Percentiles rank a stretch among this genome's conserved stretches.
These are phyloP conservation scores for Ogataea naganishii DNA, from an alignment of 805 yeast genomes.

Conservation along the genomic window DNA sequence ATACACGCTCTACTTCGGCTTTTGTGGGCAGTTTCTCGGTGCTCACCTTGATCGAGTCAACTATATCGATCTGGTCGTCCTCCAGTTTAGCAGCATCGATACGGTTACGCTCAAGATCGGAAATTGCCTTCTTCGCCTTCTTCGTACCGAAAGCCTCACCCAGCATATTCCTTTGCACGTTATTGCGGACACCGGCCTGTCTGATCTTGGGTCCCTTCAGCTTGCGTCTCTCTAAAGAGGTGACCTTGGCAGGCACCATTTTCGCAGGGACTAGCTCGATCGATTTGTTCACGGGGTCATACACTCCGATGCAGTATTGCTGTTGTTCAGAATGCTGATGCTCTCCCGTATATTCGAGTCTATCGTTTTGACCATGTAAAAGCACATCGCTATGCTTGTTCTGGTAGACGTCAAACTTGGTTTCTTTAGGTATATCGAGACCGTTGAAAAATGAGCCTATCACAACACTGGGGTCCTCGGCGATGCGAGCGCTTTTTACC, in stretches of 20 bases:
- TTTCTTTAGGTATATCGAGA: constrained; percentile 46
- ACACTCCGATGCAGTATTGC: constrained; percentile 68
- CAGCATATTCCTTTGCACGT: constrained; percentile 67
- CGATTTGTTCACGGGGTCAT: constrained; percentile 56
- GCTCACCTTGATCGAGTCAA: constrained; percentile 64
- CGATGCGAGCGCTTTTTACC: constrained; percentile 23
- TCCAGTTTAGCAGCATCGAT: constrained; percentile 79
- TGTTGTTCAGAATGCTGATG: constrained; percentile 27
- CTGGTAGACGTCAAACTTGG: constrained; percentile 55
- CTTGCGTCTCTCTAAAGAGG: constrained; percentile 50
- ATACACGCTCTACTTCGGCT: constrained; percentile 46
- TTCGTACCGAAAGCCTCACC: constrained; percentile 98
- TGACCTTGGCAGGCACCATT: constrained; percentile 51
- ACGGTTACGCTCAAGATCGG: constrained; percentile 71
- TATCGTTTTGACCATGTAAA: constrained; percentile 72
- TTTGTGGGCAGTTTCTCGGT: constrained; percentile 71
- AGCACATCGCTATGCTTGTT: constrained; percentile 33
- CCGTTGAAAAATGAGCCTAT: constrained; percentile 81
- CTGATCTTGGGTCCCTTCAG: constrained; percentile 54
- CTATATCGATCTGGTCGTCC: constrained; percentile 63
- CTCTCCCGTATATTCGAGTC: constrained; percentile 66
- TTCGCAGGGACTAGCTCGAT: constrained; percentile 60
- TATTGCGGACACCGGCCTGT: constrained; percentile 40
- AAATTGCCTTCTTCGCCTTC: constrained; percentile 86
- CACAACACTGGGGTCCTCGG: constrained; percentile 36